phyloP scores from a whole-genome alignment of 2,329 filamentous ascomycete species.

The Pleomassaria siparia region DNA sequence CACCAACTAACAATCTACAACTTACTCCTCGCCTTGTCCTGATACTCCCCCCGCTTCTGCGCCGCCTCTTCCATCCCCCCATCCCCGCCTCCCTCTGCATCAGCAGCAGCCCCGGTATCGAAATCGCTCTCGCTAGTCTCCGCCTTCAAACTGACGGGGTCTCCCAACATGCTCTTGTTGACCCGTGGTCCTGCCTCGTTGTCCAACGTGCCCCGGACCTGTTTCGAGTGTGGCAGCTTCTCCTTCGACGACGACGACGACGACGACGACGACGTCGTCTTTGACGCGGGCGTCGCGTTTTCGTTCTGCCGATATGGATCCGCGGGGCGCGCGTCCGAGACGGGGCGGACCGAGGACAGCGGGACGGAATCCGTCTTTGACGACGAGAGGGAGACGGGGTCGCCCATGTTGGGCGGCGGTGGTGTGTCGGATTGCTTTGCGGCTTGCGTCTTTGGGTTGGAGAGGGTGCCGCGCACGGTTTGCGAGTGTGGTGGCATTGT shows the following conservation, averaged over 20 bases:
- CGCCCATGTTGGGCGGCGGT: slow-evolving; percentile 20
- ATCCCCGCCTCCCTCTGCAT: slow-evolving; percentile 10
- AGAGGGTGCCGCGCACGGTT: slow-evolving; percentile 35
- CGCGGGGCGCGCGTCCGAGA: neutral
- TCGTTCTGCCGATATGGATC: slow-evolving; percentile 10
- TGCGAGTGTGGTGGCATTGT: slow-evolving; percentile 21
- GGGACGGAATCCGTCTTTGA: slow-evolving; percentile 15
- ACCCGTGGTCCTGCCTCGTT: slow-evolving; percentile 22
- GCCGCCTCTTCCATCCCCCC: no score
- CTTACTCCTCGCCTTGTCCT: slow-evolving; percentile 1
- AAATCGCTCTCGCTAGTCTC: slow-evolving; percentile 26
- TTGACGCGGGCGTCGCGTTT: neutral
- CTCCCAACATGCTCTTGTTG: slow-evolving; percentile 31
- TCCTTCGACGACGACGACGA: neutral
- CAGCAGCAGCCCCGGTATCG: slow-evolving; percentile 22
- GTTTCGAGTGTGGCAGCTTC: slow-evolving; percentile 26
- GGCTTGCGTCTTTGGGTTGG: slow-evolving; percentile 29
- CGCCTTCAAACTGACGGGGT: slow-evolving; percentile 31
- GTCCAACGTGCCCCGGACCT: slow-evolving; percentile 25
- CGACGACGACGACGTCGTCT: neutral
- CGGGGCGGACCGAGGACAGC: slow-evolving; percentile 1
- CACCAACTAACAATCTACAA: neutral
- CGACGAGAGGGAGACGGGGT: slow-evolving; percentile 26
- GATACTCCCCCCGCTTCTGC: slow-evolving; percentile 4
- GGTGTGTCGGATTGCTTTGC: slow-evolving; percentile 15